These are phyloP conservation scores for Tanozyma kutaoensis DNA, from an alignment of 805 yeast genomes.

Conservation along the genomic window DNA sequence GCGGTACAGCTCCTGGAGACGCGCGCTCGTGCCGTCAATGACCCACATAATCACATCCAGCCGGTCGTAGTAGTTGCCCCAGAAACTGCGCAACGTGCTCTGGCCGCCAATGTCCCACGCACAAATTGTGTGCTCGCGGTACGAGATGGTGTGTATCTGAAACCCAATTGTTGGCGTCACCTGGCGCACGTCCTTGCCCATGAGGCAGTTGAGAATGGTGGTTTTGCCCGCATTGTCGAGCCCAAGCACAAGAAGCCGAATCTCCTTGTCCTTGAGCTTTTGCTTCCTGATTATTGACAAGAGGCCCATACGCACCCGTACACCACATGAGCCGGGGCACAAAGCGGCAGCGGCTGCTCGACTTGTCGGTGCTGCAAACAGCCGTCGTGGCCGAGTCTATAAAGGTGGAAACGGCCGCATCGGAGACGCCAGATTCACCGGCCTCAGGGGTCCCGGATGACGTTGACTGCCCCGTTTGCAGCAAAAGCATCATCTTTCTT, in stretches of 20 bases:
- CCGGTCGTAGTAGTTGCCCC: constrained; percentile 82
- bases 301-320: constrained; percentile 82
- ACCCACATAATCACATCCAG: constrained; percentile 76
- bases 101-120: constrained; percentile 84
- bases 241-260: constrained; percentile 67
- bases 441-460: too few species aligned
- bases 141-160: constrained; percentile 49
- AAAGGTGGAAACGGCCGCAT: too few species aligned
- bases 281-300: constrained; percentile 71
- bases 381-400: too few species aligned
- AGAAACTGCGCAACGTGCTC: constrained; percentile 23
- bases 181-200: constrained; percentile 34
- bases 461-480: constrained; percentile 58
- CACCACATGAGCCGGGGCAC: too few species aligned
- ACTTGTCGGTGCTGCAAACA: too few species aligned
- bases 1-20: constrained; percentile 49
- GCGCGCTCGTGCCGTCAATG: constrained; percentile 52
- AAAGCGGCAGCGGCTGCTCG: too few species aligned
- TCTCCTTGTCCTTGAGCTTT: constrained; percentile 65
- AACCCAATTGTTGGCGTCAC: constrained; percentile 89
- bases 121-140: constrained; percentile 33
- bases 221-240: constrained; percentile 90
- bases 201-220: constrained; percentile 53
- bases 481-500: constrained; percentile 20
- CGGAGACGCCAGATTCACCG: too few species aligned